These are phyloP conservation scores for Blastocystis sp. DNA, from an alignment of 352 stramenopile species.

Conservation along the genomic window DNA sequence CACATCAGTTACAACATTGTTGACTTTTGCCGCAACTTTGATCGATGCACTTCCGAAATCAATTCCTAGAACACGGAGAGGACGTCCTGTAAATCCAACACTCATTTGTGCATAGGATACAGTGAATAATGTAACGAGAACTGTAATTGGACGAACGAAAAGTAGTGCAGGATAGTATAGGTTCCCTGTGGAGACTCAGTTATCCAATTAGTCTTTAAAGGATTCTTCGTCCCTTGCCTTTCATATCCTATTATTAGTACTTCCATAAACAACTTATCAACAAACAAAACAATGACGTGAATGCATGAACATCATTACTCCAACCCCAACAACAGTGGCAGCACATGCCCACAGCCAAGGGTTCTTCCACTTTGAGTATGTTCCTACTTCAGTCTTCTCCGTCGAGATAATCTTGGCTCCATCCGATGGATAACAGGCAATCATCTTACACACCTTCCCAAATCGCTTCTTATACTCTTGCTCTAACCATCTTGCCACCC, in stretches of 20 bases:
- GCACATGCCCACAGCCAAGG: background rate
- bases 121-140: background rate
- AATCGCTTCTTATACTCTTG: constrained; percentile 72
- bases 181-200: background rate
- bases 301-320: background rate
- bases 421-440: background rate
- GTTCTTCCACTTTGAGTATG: background rate
- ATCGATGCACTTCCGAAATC: too few species aligned
- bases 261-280: background rate
- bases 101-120: background rate
- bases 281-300: background rate
- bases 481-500: constrained; percentile 73
- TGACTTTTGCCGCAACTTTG: too few species aligned
- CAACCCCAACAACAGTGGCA: background rate
- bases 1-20: too few species aligned
- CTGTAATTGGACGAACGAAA: background rate
- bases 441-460: constrained; percentile 7
- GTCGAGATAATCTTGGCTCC: constrained; percentile 16
- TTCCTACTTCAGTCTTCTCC: background rate
- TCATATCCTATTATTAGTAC: background rate
- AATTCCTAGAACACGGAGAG: too few species aligned
- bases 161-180: background rate
- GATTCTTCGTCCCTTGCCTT: too few species aligned
- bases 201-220: background rate
- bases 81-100: too few species aligned